A percentile compares a stretch with the other conserved stretches of the same genome.
Conservation (phyloP, 2,329 filamentous ascomycete species). For the Hypoxylon sp. region DNA sequence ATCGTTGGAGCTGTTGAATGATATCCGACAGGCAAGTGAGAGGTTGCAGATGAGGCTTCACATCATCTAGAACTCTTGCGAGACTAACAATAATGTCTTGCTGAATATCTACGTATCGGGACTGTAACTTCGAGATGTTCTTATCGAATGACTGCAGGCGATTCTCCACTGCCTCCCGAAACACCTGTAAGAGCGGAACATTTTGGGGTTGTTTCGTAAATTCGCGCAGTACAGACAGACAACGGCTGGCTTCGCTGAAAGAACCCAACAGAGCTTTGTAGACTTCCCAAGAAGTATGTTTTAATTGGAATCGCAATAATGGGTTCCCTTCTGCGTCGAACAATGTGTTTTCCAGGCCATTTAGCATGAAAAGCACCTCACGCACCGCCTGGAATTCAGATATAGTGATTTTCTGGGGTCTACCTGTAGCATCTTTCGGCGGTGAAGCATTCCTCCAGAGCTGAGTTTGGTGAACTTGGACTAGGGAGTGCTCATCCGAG, state of each 20-base stretch:
- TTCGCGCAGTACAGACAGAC: constrained; percentile 61
- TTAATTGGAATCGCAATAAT: constrained; percentile 61
- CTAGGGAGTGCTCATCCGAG: constrained; percentile 55
- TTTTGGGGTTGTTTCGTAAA: constrained; percentile 62
- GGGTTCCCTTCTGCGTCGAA: constrained; percentile 67
- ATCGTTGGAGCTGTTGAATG: constrained; percentile 69
- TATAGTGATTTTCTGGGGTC: constrained; percentile 62
- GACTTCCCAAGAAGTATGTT: constrained; percentile 65
- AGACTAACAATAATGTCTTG: constrained; percentile 75
- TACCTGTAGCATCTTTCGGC: constrained; percentile 52
- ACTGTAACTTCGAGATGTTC: constrained; percentile 72
- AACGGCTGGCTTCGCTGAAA: constrained; percentile 64
- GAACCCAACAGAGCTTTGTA: constrained; percentile 64
- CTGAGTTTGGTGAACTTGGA: constrained; percentile 60
- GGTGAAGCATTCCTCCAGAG: constrained; percentile 59
- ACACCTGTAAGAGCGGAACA: constrained; percentile 77
- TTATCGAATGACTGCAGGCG: constrained; percentile 72
- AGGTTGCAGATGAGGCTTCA: constrained; percentile 67
- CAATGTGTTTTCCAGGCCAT: constrained; percentile 80
- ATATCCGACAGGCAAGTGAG: constrained; percentile 74
- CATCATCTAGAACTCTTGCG: constrained; percentile 70
- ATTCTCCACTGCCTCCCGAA: constrained; percentile 73
- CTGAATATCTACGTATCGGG: constrained; percentile 68
- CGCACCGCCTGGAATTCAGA: constrained; percentile 81
- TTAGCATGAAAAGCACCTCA: constrained; percentile 88